These are phyloP conservation scores for Penicillium sp. DNA, from an alignment of 2,329 filamentous ascomycete genomes.

Conservation along the genomic window DNA sequence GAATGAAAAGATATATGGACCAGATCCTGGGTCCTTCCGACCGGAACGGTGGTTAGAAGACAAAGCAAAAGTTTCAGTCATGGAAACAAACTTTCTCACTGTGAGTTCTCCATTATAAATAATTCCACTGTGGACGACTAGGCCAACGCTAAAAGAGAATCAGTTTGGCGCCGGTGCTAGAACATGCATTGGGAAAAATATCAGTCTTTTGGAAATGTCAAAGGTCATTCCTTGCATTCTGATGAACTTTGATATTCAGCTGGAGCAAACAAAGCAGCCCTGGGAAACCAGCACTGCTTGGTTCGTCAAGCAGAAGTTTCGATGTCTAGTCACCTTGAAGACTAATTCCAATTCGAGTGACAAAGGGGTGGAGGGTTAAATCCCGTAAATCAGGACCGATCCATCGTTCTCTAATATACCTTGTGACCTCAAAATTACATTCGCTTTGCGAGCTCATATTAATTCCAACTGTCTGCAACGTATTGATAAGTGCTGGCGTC, in stretches of 20 bases:
- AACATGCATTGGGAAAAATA: background rate
- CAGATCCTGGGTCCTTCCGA: background rate
- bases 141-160: background rate
- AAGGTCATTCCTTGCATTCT: background rate
- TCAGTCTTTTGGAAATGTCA: background rate
- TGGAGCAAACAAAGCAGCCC: background rate
- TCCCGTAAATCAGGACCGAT: too few species aligned
- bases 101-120: background rate
- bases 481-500: too few species aligned
- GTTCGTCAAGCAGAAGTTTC: background rate
- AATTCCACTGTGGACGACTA: too few species aligned
- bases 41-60: background rate
- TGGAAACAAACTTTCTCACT: background rate
- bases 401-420: too few species aligned
- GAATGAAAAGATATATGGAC: background rate
- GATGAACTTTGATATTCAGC: background rate
- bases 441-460: too few species aligned
- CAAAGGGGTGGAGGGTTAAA: too few species aligned
- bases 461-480: too few species aligned
- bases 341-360: rapidly evolving
- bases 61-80: background rate
- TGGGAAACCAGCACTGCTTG: background rate
- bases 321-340: background rate
- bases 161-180: background rate
- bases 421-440: too few species aligned